Evolutionary conservation across 306 rosid genomes (phyloP).

Genomic region (Gynostemma pentaphyllum): DNA sequence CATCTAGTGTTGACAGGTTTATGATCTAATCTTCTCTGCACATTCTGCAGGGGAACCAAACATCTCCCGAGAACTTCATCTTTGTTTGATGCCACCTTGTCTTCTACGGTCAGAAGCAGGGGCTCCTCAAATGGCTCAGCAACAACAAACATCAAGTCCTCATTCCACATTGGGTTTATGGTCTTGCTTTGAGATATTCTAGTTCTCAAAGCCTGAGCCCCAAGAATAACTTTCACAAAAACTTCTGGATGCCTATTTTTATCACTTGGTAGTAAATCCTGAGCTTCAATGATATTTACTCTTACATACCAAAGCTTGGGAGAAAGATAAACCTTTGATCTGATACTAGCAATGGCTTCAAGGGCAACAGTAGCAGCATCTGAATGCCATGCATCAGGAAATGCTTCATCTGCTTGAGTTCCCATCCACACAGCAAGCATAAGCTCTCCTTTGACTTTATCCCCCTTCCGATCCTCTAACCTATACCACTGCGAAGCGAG

Average conservation of each 20-base stretch:
- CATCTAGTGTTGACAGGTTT: constrained; percentile 76
- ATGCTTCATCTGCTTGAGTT: constrained; percentile 94
- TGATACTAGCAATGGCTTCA: constrained; percentile 50
- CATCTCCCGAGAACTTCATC: constrained; percentile 76
- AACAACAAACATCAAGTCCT: constrained; percentile 66
- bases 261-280: constrained; percentile 57
- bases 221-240: constrained; percentile 47
- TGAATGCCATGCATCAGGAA: constrained; percentile 91
- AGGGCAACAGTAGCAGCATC: constrained; percentile 75
- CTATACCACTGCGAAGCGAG: constrained; percentile 93
- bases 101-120: constrained; percentile 62
- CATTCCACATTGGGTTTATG: constrained; percentile 78
- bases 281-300: constrained; percentile 86
- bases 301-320: constrained; percentile 92
- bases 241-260: constrained; percentile 72
- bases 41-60: constrained; percentile 52
- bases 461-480: constrained; percentile 52
- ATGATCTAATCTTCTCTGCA: constrained; percentile 77
- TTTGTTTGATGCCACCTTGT: constrained; percentile 52
- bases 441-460: constrained; percentile 61
- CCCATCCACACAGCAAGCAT: constrained; percentile 99
- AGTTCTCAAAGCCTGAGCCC: constrained; percentile 53
- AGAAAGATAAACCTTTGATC: constrained; percentile 76
- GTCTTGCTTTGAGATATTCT: constrained; percentile 48
- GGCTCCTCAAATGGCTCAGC: constrained; percentile 90